Evolutionary conservation across 495 filamentous ascomycete genomes (phyloP), one percentile per base, ranked within the genome.

Genomic region (Neurospora sublineolata): DNA sequence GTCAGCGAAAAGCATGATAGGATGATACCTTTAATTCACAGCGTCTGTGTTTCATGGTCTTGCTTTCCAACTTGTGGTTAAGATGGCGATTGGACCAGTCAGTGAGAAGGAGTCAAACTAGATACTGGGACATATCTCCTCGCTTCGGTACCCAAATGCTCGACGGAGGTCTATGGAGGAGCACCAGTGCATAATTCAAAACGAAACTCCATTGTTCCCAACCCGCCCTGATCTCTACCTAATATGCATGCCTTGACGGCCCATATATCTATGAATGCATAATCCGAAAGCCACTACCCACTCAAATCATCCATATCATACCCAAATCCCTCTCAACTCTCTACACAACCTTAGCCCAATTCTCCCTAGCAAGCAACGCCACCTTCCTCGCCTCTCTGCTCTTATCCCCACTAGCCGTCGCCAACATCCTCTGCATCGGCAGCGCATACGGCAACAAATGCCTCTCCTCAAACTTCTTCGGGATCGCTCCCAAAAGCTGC

Each of bases 401-500:
- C 39, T 81, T 73, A 73, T 86, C 82, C 3, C 83, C 84, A 41
- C 83, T 82, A 16, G 83, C 82, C 18, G 73, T 60, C 4, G 81
- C 79, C 69, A 86, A 72, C 72, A 83, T 79, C 3, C 82, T 75
- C 71, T 80, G 77, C 68, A 85, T 75, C 30, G 72, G 72, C 68
- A 69, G 77, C 36, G 80, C 71, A 58, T 80, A 75, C 0, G 79
- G 74, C 64, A 84, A 70, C 33, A 85, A 70, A 69, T 80, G 71
- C 6, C 80, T 76, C 52, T 78, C 76, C 72, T 85, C 83, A 72
- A 82, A 85, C 72, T 77, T 77, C 33, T 40, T 52, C 3, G 84
- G 82, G 0, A 86, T 75, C 46, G 74, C 76, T 0, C 74, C 78
- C 71, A 85, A 72, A 69, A 84, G 78, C 69, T 81, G 73, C 52